Percentiles rank a stretch among this genome's conserved stretches.
Conservation (phyloP, 768 basidiomycete species). For the Suillus clintonianus region DNA sequence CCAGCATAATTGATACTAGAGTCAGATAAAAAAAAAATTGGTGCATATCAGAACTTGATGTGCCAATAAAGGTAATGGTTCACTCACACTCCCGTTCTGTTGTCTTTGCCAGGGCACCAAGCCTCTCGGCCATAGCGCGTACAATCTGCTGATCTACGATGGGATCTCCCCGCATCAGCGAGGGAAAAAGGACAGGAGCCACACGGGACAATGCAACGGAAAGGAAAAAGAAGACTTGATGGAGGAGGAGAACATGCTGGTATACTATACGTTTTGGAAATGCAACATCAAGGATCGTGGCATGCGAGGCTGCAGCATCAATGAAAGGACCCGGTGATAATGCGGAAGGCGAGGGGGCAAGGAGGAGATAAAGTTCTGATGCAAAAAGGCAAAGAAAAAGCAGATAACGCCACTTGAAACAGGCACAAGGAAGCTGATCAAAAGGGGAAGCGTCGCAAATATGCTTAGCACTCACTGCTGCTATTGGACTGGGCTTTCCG, state of each 20-base stretch:
- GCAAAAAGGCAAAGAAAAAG: conserved; percentile 64
- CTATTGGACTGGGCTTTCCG: conserved; percentile 57
- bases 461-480: conserved; percentile 55
- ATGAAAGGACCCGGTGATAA: conserved; percentile 25
- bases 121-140: conserved; percentile 44
- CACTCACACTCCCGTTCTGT: conserved; percentile 58
- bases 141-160: conserved; percentile 20
- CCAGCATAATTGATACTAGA: conserved; percentile 52
- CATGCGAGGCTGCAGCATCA: conserved; percentile 14
- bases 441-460: neutral
- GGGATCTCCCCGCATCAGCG: conserved; percentile 26
- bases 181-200: conserved; percentile 64
- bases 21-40: neutral
- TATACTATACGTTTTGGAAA: conserved; percentile 71
- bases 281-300: conserved; percentile 37
- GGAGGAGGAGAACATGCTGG: conserved; percentile 78
- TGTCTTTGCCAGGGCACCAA: conserved; percentile 42
- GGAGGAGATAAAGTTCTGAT: conserved; percentile 64
- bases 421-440: conserved; percentile 12
- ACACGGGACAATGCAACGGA: conserved; percentile 74
- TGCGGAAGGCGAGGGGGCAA: conserved; percentile 54
- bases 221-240: conserved; percentile 74
- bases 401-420: conserved; percentile 73
- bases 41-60: conserved; percentile 2
- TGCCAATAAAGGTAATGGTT: neutral